Percentiles rank a stretch among this genome's conserved stretches.
phyloP scores from a whole-genome alignment of 169 alveolate genomes.

The Eimeria acervulina region DNA sequence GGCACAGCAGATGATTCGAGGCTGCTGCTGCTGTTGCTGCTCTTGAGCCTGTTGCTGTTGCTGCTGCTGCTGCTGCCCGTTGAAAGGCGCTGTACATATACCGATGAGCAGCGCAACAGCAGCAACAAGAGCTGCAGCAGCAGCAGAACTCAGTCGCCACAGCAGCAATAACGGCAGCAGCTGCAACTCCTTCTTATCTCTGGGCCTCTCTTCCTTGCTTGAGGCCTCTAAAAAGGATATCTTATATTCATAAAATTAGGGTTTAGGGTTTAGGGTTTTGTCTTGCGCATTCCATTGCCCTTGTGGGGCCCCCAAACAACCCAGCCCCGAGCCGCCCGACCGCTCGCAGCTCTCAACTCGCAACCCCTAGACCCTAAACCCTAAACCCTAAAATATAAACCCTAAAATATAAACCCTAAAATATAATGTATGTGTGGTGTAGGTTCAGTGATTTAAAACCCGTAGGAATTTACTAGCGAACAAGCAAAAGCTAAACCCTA shows the following conservation, averaged over 20 bases:
- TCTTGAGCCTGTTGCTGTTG: conserved; percentile 3
- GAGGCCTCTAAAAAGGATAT: background rate
- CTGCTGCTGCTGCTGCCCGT: background rate
- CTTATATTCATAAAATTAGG: background rate
- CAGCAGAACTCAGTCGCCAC: background rate
- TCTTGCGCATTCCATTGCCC: background rate
- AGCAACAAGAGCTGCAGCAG: conserved; percentile 41
- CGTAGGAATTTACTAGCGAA: background rate
- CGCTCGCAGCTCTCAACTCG: background rate
- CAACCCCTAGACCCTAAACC: background rate
- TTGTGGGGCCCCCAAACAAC: background rate
- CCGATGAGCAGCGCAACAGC: background rate
- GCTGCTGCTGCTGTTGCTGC: conserved; percentile 3
- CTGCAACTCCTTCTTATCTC: background rate
- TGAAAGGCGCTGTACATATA: background rate
- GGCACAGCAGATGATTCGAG: too few species aligned
- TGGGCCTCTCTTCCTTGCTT: background rate
- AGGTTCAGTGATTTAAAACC: background rate
- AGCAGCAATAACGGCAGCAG: conserved; percentile 33
- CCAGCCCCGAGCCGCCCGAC: background rate
- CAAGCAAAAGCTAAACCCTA: background rate
- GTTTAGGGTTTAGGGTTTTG: background rate
- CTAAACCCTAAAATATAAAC: background rate
- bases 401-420: too few species aligned
- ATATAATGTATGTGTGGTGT: background rate